Evolutionary conservation across 768 basidiomycete genomes (phyloP), one percentile per base, ranked within the genome.

Genomic region (Psilocybe cyanescens): DNA sequence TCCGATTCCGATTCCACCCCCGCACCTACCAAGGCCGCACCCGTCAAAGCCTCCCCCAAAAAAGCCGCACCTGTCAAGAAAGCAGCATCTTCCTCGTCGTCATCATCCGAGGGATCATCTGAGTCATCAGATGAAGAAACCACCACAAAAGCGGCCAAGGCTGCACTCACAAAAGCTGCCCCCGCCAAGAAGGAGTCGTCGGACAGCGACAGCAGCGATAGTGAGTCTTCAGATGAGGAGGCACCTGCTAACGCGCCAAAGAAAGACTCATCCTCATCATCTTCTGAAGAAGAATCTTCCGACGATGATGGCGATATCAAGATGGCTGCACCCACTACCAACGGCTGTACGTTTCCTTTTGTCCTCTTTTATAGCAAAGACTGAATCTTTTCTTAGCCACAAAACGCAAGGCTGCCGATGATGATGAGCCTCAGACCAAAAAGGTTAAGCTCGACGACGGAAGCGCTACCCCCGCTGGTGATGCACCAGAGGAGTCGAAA

Each of bases 321-420:
- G 67, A 89, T 88, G 84, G 79, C 74, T 8, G 54, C 68, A 8
- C 69, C 74, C 7, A 67, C 75, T 48, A 65, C 76, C 58, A 72
- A 75, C 31, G 65, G 67, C n/a, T 39, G 50, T 64, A 12, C 57
- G 67, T 65, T 47, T 56, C 53, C 14, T 50, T 30, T 24, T 24
- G 28, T 31, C 5, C 16, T 17, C 17, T n/a, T 33, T 37, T 24
- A 24, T 55, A 41, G 45, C 29, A 19, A 1, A 31, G 30, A 62
- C 24, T 66, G 45, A 28, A 47, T 39, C 30, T 62, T 29, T 60
- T 61, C 29, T 50, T 49, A 73, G 68, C 65, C 82, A 88, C 84
- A 62, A 97, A 97, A 77, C 89, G 95, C 68, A 96, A 96, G 77
- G 92, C 91, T 30, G 86, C 87, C 29, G 84, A 83, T 19, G 84